phyloP scores from a whole-genome alignment of 176 grass and related monocot genomes.

The Stipa capillata region DNA sequence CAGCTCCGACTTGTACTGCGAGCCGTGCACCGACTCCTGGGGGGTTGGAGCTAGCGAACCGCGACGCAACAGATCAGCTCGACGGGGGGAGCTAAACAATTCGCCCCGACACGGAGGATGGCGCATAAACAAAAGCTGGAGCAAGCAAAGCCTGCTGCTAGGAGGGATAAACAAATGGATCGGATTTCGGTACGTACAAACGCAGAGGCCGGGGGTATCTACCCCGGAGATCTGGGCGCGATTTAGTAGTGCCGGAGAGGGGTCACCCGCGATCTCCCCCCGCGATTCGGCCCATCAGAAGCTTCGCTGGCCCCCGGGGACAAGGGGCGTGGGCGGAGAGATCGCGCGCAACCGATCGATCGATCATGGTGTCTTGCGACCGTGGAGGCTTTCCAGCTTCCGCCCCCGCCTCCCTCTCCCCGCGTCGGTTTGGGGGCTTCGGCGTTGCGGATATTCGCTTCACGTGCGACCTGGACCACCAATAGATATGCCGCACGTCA shows the following conservation, averaged over 20 bases:
- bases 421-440: background rate
- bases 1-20: background rate
- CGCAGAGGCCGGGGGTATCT: constrained; percentile 17
- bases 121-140: no score
- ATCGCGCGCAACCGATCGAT: constrained; percentile 1
- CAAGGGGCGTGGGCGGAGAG: background rate
- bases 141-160: no score
- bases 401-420: background rate
- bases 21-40: background rate
- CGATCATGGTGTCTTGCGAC: background rate
- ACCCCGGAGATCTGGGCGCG: constrained; percentile 20
- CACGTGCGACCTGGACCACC: constrained; percentile 34
- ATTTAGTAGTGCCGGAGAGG: constrained; percentile 6
- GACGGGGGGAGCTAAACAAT: background rate
- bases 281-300: constrained; percentile 25
- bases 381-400: background rate
- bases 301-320: constrained; percentile 49
- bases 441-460: constrained; percentile 22
- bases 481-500: constrained; percentile 9
- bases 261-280: background rate
- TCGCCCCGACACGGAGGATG: constrained; percentile 1
- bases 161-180: constrained; percentile 6
- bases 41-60: background rate
- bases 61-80: background rate
- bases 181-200: constrained; percentile 8